These are phyloP conservation scores for Xerocomellus chrysenteron DNA, from an alignment of 768 basidiomycete species.

Conservation along the genomic window DNA sequence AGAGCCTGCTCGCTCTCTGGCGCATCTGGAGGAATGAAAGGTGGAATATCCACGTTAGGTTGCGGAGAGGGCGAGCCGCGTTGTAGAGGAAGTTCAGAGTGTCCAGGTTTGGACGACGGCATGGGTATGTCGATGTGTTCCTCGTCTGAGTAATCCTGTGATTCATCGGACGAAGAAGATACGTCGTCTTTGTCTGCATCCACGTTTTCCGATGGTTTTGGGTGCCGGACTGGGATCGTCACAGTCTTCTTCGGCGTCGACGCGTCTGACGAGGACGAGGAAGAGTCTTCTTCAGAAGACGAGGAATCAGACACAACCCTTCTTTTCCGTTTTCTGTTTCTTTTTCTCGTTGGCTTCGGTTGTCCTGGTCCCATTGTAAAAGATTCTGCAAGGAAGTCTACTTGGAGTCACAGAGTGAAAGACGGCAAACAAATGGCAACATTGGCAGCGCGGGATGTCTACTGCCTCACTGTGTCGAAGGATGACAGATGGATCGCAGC, in stretches of 20 bases:
- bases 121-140: background rate
- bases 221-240: constrained; percentile 4
- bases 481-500: no score
- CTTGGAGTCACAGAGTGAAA: no score
- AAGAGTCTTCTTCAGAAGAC: constrained; percentile 37
- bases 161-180: constrained; percentile 17
- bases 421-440: no score
- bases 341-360: constrained; percentile 39
- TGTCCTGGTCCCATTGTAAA: constrained; percentile 31
- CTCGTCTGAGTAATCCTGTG: constrained; percentile 2
- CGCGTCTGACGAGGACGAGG: constrained; percentile 20
- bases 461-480: no score
- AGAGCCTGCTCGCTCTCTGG: constrained; percentile 50
- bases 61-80: constrained; percentile 29
- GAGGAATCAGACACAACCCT: constrained; percentile 44
- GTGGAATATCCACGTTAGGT: constrained; percentile 41
- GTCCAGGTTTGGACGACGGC: background rate
- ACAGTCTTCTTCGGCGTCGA: constrained; percentile 11
- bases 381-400: no score
- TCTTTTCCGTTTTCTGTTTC: constrained; percentile 55
- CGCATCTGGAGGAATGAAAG: constrained; percentile 50
- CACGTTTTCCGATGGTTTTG: constrained; percentile 3
- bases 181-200: constrained; percentile 4
- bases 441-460: no score
- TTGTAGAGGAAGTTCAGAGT: background rate